A percentile compares a stretch with the other conserved stretches of the same genome.
Conservation (phyloP, 1,139 yeast genomes). For the Ogataea hybrid region DNA sequence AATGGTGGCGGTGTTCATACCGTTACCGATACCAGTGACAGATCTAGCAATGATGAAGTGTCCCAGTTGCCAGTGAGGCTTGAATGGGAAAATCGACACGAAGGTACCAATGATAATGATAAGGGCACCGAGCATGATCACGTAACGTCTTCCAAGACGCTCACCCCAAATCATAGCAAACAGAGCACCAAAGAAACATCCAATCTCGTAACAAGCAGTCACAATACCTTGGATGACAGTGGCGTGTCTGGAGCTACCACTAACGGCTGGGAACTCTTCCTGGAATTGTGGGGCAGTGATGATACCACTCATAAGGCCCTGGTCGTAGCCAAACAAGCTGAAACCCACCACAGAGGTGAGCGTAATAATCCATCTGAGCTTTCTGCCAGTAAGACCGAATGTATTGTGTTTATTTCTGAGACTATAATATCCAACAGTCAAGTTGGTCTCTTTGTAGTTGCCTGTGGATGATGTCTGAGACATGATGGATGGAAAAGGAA, state of each 20-base stretch:
- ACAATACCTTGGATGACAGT: constrained; percentile 64
- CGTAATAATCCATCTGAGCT: constrained; percentile 47
- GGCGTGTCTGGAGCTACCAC: constrained; percentile 34
- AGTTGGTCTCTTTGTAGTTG: not conserved
- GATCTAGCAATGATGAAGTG: constrained; percentile 76
- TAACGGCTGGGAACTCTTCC: constrained; percentile 55
- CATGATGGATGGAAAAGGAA: not conserved
- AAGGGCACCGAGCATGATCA: constrained; percentile 56
- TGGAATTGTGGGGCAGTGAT: constrained; percentile 62
- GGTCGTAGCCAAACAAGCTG: constrained; percentile 75
- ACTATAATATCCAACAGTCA: constrained; percentile 14
- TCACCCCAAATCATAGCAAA: constrained; percentile 66
- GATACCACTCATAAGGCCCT: constrained; percentile 75
- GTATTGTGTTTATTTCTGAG: constrained; percentile 33
- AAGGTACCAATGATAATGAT: constrained; percentile 64
- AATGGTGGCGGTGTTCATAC: constrained; percentile 73
- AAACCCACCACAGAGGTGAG: constrained; percentile 63
- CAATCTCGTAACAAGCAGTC: constrained; percentile 70
- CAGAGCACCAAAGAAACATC: constrained; percentile 72
- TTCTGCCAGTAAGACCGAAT: constrained; percentile 47
- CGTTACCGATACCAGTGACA: constrained; percentile 77
- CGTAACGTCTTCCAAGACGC: constrained; percentile 61
- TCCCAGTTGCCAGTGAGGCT: constrained; percentile 47
- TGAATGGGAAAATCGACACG: constrained; percentile 59
- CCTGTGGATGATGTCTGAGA: constrained; percentile 1